Evolutionary conservation across 1,284 basidiomycete species (phyloP), one percentile per base, ranked within the genome.

Genomic region (Pseudomicrostroma phylloplanum): DNA sequence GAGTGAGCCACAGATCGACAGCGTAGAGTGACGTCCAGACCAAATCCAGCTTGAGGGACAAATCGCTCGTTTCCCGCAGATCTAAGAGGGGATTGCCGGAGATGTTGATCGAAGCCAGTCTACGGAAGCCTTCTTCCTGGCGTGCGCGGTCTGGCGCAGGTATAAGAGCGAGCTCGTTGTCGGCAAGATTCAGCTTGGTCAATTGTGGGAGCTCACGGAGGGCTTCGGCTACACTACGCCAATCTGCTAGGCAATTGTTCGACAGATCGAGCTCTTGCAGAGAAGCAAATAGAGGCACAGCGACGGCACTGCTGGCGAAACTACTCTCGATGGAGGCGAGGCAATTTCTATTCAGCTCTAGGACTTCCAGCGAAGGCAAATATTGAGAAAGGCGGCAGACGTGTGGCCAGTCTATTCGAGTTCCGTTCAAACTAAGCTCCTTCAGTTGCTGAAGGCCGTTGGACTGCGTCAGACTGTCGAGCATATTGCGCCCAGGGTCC

Each of bases 291-390:
- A 8, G 11, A 6, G 40, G 36, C 19, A 36, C 3, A 13, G n/a
- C 2, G 8, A 12, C 7, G 3, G 11, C 13, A 4, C 12, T 15
- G 21, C 12, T 54, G 4, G 19, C 6, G 23, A 25, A 3, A 36
- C 4, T 36, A 9, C 30, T 36, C 2, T 8, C 25, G 8, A 70
- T 40, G 6, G 11, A 30, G 7, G n/a, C 9, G 49, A 92, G 80
- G 23, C 77, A 72, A 75, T 96, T 96, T 79, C 87, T 85, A 7
- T 91, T 91, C 59, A 92, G 78, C 80, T 94, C 89, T 4, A 93
- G 81, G 1, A 83, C 73, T 51, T 81, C 81, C 25, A 97, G 80
- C 23, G 77, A 78, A 0, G 87, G 85, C 82, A 94, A 88, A 40
- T 21, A 49, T 21, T 6, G 15, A 21, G 56, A 15, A 13, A 57